These are phyloP conservation scores for Vitis hybrid DNA, from an alignment of 177 flowering plant genomes.

Conservation along the genomic window DNA sequence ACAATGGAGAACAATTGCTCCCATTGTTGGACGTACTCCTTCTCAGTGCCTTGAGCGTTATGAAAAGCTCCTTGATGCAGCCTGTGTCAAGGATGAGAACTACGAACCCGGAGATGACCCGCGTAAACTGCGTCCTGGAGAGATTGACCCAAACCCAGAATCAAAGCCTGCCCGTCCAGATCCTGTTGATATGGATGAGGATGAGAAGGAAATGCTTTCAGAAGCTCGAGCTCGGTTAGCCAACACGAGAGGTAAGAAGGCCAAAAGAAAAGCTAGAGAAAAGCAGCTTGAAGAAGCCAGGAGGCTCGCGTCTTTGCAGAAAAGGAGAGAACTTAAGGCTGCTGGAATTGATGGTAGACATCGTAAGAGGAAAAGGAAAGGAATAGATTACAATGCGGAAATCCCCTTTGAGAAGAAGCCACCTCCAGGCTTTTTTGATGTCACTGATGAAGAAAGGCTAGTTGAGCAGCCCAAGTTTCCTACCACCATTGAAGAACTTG, in stretches of 20 bases:
- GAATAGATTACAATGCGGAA: slow-evolving; percentile 95
- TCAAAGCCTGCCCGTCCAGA: slow-evolving; percentile 98
- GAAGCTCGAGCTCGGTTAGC: slow-evolving; percentile 95
- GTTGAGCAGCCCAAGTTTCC: slow-evolving; percentile 83
- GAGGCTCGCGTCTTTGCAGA: slow-evolving; percentile 95
- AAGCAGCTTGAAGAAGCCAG: slow-evolving; percentile 98
- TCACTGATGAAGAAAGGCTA: slow-evolving; percentile 72
- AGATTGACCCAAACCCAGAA: slow-evolving; percentile 96
- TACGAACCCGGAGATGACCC: slow-evolving; percentile 96
- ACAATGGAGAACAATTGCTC: slow-evolving; percentile 98
- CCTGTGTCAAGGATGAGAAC: slow-evolving; percentile 93
- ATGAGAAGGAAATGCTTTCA: slow-evolving; percentile 98
- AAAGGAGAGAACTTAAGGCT: slow-evolving; percentile 91
- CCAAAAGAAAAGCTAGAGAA: slow-evolving; percentile 95
- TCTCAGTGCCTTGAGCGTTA: slow-evolving; percentile 97
- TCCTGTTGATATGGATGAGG: slow-evolving; percentile 99
- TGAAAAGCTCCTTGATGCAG: slow-evolving; percentile 97
- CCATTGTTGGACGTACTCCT: slow-evolving; percentile 95
- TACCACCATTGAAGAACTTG: slow-evolving; percentile 95
- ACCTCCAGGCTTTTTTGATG: slow-evolving; percentile 91
- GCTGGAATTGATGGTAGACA: slow-evolving; percentile 86
- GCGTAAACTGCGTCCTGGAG: slow-evolving; percentile 91
- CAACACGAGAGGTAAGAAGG: slow-evolving; percentile 94
- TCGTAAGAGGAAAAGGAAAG: slow-evolving; percentile 84
- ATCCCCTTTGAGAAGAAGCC: slow-evolving; percentile 97